Conservation (phyloP, 768 basidiomycete genomes). For the Scleroderma citrinum region DNA sequence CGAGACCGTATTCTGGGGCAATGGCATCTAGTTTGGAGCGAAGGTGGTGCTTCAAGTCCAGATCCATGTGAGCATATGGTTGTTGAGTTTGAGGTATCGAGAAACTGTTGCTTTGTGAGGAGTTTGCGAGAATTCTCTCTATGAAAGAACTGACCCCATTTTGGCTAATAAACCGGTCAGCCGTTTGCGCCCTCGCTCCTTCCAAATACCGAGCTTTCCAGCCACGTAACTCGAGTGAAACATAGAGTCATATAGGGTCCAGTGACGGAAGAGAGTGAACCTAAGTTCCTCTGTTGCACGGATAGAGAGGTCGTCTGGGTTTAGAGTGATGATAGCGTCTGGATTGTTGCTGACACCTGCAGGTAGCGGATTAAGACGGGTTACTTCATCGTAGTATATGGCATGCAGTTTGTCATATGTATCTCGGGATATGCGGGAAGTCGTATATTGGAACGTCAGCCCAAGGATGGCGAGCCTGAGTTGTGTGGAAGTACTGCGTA, state of each 20-base stretch:
- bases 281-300: conserved; percentile 84
- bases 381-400: conserved; percentile 87
- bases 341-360: conserved; percentile 32
- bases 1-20: conserved; percentile 90
- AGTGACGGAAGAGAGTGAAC: conserved; percentile 93
- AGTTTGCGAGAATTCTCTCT: conserved; percentile 1
- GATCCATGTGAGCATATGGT: conserved; percentile 92
- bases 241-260: conserved; percentile 98
- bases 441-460: conserved; percentile 87
- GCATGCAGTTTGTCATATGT: conserved; percentile 78
- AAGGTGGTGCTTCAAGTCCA: conserved; percentile 80
- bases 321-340: conserved; percentile 45
- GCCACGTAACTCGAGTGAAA: conserved; percentile 95
- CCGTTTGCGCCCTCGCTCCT: conserved; percentile 84
- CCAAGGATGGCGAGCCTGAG: conserved; percentile 88
- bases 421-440: conserved; percentile 81
- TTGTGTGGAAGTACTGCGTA: conserved; percentile 5
- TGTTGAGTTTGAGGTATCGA: conserved; percentile 94
- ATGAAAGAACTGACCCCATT: conserved; percentile 73
- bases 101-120: conserved; percentile 50
- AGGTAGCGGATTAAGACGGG: conserved; percentile 72
- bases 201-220: conserved; percentile 93
- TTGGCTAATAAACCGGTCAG: conserved; percentile 91
- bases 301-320: conserved; percentile 81
- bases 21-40: conserved; percentile 80